Base-by-base conservation (phyloP, 495 filamentous ascomycete genomes). In the Aspergillus nidulans region DNA sequence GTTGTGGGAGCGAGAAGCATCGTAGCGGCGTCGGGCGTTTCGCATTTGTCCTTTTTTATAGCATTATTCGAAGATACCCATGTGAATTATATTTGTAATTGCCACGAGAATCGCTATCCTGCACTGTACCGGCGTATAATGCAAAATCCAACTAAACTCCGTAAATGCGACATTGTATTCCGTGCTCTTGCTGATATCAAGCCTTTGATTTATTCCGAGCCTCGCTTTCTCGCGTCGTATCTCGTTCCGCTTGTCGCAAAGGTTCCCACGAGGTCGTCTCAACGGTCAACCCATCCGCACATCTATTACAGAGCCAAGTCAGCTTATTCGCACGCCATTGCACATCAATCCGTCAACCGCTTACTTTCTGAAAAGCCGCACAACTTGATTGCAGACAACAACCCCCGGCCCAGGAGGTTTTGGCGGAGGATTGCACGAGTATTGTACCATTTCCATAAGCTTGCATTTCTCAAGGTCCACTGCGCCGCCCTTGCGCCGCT, bases 261-360 rank as follows among this genome's bases (percentile, higher is more conserved):
- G 65, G 67, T 52, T 94, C 89, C 87, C 88, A 92, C 45, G 79
- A 73, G 20, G 90, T 95, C 21, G 90, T 95, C 70, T 96, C 91
- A 9, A 91, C 87, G 57, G 79, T 87, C 67, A 92, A 83, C 51
- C 79, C 84, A 62, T 83, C 82, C 25, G 81, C 80, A 71, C 91
- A 95, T 52, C 90, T 96, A 34, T 10, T 34, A 13, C 30, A 18
- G 25, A 1, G 67, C 28, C 23, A n/a, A 10, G 53, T 44, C 38
- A 58, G 47, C 26, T 5, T 26, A 15, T 20, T 40, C 16, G 41
- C 40, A 24, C 18, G 6, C 20, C 16, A 48, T 24, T 26, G 45
- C 12, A 4, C 2, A 26, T 4, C 20, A 15, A 45, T 2, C 20
- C 12, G 28, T 6, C 19, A 39, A 44, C 5, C 13, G 71, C 85